Conservation (phyloP, 345 rosid genomes). For the Reutealis trisperma region DNA sequence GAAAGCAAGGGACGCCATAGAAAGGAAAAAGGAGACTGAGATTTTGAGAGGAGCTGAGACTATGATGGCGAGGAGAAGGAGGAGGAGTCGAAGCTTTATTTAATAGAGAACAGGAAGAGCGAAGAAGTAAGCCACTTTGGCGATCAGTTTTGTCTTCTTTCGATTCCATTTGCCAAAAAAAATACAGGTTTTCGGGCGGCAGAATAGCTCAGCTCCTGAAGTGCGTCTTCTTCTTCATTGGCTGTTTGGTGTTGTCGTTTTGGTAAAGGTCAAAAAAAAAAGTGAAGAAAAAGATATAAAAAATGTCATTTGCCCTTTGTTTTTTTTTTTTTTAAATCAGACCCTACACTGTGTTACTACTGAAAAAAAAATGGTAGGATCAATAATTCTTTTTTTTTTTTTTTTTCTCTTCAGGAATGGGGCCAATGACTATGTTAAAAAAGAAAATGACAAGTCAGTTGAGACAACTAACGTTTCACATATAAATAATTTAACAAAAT, state of each 20-base stretch:
- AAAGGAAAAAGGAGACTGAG: neutral
- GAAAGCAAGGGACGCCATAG: slow-evolving; percentile 42
- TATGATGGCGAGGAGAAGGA: neutral
- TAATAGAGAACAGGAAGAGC: neutral
- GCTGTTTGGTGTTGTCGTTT: neutral
- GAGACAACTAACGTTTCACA: too few relatives aligned
- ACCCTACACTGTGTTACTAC: too few relatives aligned
- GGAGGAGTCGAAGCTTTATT: neutral
- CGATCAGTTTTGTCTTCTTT: neutral
- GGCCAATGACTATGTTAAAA: neutral
- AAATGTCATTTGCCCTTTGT: too few relatives aligned
- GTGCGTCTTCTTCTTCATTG: neutral
- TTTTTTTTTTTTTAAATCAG: too few relatives aligned
- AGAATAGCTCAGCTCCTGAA: neutral
- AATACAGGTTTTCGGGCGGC: slow-evolving; percentile 5
- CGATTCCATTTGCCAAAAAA: neutral
- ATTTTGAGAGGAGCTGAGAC: neutral
- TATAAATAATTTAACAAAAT: too few relatives aligned
- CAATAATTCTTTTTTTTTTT: too few relatives aligned
- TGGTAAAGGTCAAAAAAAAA: neutral
- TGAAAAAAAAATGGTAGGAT: too few relatives aligned
- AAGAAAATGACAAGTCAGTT: too few relatives aligned
- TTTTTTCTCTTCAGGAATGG: too few relatives aligned
- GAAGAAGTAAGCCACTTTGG: neutral
- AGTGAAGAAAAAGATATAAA: too few relatives aligned